Percentiles rank a stretch among this genome's conserved stretches.
Evolutionary conservation across 2,329 filamentous ascomycete genomes (phyloP).

Genomic region (Paracoccidioides brasiliensis): DNA sequence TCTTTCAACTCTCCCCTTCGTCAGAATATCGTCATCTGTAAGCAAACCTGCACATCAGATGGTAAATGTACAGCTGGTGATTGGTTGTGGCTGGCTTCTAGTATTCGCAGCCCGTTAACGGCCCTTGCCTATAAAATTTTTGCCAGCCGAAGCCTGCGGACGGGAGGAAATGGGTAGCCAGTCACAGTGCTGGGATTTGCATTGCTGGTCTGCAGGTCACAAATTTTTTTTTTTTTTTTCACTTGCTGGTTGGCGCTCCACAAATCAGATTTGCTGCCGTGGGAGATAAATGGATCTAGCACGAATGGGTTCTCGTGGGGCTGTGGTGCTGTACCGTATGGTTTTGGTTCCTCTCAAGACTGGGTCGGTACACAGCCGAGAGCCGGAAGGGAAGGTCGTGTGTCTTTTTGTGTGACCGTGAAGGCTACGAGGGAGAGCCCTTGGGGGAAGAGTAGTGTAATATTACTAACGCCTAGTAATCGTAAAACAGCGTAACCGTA

Average conservation of each 20-base stretch:
- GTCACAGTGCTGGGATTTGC: slow-evolving; percentile 6
- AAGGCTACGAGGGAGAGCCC: too few species aligned
- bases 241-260: neutral
- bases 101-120: too few species aligned
- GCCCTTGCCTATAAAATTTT: neutral
- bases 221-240: slow-evolving; percentile 11
- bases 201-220: slow-evolving; percentile 12
- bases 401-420: too few species aligned
- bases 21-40: too few species aligned
- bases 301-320: neutral
- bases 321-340: neutral
- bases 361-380: neutral
- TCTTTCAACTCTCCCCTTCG: too few species aligned
- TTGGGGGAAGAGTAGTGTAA: neutral
- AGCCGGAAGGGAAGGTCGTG: neutral
- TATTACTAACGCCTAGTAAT: neutral
- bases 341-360: neutral
- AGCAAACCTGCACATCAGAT: neutral
- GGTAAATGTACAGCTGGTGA: neutral
- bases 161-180: slow-evolving; percentile 5
- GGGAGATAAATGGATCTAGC: slow-evolving; percentile 3
- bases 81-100: neutral
- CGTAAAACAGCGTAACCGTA: neutral
- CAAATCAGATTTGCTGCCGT: neutral
- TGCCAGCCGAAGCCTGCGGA: neutral